Conservation (phyloP, 306 rosid genomes). For the Trifolium dubium region DNA sequence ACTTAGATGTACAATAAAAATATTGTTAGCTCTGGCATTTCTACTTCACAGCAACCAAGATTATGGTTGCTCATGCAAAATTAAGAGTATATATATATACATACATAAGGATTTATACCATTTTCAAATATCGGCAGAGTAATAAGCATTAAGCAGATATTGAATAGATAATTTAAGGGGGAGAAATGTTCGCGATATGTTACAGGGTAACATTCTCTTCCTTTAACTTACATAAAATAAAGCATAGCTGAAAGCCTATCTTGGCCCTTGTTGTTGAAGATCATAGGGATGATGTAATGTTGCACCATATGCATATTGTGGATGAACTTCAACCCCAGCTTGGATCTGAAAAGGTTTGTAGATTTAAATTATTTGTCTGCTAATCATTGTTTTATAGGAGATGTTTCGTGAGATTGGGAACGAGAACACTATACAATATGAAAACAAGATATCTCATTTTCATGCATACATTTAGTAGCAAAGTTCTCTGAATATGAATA, state of each 20-base stretch:
- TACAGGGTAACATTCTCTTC: constrained; percentile 4
- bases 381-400: neutral
- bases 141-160: neutral
- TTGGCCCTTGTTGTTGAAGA: constrained; percentile 50
- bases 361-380: constrained; percentile 3
- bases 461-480: constrained; percentile 15
- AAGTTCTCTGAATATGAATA: neutral
- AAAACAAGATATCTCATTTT: constrained; percentile 1
- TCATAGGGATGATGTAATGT: constrained; percentile 47
- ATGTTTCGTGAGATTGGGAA: neutral
- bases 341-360: constrained; percentile 53
- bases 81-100: constrained; percentile 11
- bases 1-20: neutral
- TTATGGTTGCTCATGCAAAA: neutral
- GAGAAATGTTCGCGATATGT: neutral
- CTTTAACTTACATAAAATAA: constrained; percentile 15
- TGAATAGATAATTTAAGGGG: neutral
- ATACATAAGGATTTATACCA: constrained; percentile 17
- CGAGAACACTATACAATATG: neutral
- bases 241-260: constrained; percentile 41
- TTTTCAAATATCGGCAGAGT: constrained; percentile 20
- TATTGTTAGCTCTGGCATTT: neutral
- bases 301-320: constrained; percentile 51
- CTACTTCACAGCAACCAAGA: neutral
- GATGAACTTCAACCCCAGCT: constrained; percentile 49